Evolutionary conservation across 2,329 filamentous ascomycete genomes (phyloP), one percentile per base, ranked within the genome.

Genomic region (Talaromyces pinophilus): DNA sequence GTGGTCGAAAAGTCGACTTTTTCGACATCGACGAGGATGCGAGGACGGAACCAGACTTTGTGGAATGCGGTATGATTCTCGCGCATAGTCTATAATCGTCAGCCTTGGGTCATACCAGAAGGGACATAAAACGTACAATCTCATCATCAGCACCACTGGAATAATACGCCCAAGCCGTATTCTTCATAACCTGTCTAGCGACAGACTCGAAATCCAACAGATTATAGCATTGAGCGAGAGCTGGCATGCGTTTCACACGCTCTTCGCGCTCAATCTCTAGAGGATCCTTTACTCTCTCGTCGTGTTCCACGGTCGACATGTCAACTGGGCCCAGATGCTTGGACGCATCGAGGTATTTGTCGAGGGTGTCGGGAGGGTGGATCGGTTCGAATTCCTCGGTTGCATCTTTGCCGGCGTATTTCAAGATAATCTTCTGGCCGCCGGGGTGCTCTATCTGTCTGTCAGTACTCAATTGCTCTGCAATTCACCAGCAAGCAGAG

Each of bases 31-130:
- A 96, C 88, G 65, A 99, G 88, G 65, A 99, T 83, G 69, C 89
- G 89, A 3, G 95, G 95, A 25, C 95, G 88, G 83, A 99, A 98
- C 94, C 95, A 91, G 80, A 97, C 96, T 77, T 96, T 93, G 82
- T 99, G 95, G 82, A 93, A 99, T 55, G 95, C 95, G 55, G 87
- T 88, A 82, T 97, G 94, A 81, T 99, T 99, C 81, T 98, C 94
- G 70, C 94, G 88, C 84, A 98, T 84, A 0, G 95, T 97, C 91
- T 96, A 71, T 15, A n/a, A 11, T 17, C 28, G 28, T 54, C 28
- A 54, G 17, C 17, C n/a, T 1, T 10, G 5, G 8, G 8, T 5
- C 25, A 17, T 30, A 13, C 7, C 2, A 33, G 28, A 22, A 19
- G 3, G n/a, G 25, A 17, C 3, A 11, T 6, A 28, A 15, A 19